Evolutionary conservation across 441 rosid species (phyloP).

Genomic region (Adansonia rubrostipa): DNA sequence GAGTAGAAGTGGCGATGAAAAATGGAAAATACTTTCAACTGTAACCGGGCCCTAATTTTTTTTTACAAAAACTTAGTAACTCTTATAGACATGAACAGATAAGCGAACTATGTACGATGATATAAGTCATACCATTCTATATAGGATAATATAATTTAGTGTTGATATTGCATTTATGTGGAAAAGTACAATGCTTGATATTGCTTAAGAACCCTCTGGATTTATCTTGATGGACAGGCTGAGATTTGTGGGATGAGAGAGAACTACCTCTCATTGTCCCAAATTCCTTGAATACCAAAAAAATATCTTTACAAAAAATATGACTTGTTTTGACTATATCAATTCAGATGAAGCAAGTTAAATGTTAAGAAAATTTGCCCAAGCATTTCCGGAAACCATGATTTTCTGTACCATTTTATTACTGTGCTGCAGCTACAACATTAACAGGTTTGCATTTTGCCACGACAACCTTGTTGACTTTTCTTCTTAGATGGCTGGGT

Average conservation of each 20-base stretch:
- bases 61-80: not conserved
- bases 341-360: constrained; percentile 13
- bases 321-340: not conserved
- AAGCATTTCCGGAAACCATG: constrained; percentile 19
- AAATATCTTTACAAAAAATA: not conserved
- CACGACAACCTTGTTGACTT: constrained; percentile 84
- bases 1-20: not conserved
- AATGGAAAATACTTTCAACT: not conserved
- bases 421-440: constrained; percentile 78
- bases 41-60: not conserved
- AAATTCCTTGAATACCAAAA: not conserved
- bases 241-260: not conserved
- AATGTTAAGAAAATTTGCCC: not conserved
- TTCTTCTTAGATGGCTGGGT: constrained; percentile 78
- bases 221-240: not conserved
- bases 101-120: not conserved
- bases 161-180: not conserved
- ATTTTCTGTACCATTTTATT: constrained; percentile 29
- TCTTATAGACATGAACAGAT: not conserved
- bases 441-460: constrained; percentile 96
- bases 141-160: not conserved
- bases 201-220: constrained; percentile 6
- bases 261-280: not conserved
- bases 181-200: not conserved
- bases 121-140: not conserved